Base-by-base conservation (phyloP, 257 asterid species). In the Solanum medicagineum region DNA sequence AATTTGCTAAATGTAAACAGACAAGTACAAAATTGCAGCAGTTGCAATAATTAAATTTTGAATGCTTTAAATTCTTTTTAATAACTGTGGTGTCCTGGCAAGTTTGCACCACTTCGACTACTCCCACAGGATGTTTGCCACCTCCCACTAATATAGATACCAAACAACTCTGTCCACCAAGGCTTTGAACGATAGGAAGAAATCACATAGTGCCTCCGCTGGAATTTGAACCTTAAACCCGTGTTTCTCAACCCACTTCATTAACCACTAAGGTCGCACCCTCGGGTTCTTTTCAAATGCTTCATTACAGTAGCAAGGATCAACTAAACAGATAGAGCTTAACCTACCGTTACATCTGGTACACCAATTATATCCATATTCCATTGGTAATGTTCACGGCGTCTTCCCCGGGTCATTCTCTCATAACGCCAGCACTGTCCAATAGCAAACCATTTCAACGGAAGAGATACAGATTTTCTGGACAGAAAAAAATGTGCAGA, bases 401-500 rank as follows among this genome's bases (percentile, higher is more conserved):
- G 95, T 55, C 98, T 94, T 55, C 99, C 99, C 91, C 98, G 91
- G 63, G 99, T 95, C 98, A 95, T 95, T 87, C 99, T 89, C 84
- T 97, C 99, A 89, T 97, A 97, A 60, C 99, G 94, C 98, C 99
- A 95, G 92, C 99, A 97, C 91, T 95, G 99, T 81, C 98, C 98
- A 90, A 96, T 92, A 88, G 98, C 92, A 92, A 95, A 96, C 99
- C 99, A 96, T 92, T 94, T 95, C 79, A 96, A 87, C 26, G 98
- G 98, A 87, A 96, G 99, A 74, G 99, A 86, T 32, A 91, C 91
- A 32, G 98, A 96, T 96, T 96, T 96, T 92, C 98, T 96, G 98
- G 89, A 92, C 90, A 90, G 89, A 89, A 89, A 91, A 93, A 92
- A 90, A 92, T 62, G 88, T 73, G 91, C 90, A 88, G 89, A 91